A percentile compares a stretch with the other conserved stretches of the same genome.
phyloP scores from a whole-genome alignment of 1,139 yeast genomes.

The Lodderomyces margitis region DNA sequence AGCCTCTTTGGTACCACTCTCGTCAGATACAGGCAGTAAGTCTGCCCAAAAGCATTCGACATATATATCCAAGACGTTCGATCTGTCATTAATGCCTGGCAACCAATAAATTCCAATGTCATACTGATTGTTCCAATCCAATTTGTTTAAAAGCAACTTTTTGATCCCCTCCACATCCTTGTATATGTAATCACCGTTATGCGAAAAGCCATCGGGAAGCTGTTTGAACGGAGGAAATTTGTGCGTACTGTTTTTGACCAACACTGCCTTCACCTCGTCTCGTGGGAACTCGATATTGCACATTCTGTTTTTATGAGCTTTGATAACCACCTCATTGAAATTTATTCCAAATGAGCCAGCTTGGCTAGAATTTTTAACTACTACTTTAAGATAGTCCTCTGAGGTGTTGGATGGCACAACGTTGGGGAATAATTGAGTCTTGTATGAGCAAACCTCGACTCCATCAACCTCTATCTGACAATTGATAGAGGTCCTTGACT shows the following conservation, averaged over 20 bases:
- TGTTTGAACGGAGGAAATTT: conserved; percentile 33
- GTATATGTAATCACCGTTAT: conserved; percentile 48
- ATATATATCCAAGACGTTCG: conserved; percentile 48
- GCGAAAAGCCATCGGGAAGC: conserved; percentile 52
- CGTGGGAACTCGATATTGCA: conserved; percentile 54
- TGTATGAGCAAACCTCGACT: conserved; percentile 51
- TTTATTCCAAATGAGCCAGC: conserved; percentile 64
- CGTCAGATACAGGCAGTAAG: conserved; percentile 28
- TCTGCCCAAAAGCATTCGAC: conserved; percentile 78
- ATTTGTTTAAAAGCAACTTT: conserved; percentile 58
- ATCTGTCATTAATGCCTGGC: conserved; percentile 51
- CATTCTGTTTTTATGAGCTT: conserved; percentile 59
- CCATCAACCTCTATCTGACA: conserved; percentile 46
- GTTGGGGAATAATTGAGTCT: conserved; percentile 51
- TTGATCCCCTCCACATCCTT: conserved; percentile 63
- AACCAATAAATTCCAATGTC: conserved; percentile 76
- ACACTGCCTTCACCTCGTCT: conserved; percentile 17
- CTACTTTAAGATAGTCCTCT: conserved; percentile 46
- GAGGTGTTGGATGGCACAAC: conserved; percentile 41
- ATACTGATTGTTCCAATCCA: conserved; percentile 57
- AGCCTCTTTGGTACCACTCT: conserved; percentile 35
- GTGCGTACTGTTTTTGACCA: conserved; percentile 7
- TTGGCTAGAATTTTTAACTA: conserved; percentile 36
- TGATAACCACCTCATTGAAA: conserved; percentile 58
- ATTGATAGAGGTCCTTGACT: conserved; percentile 22